These are phyloP conservation scores for Boletus patriciae DNA, from an alignment of 768 basidiomycete genomes.

Conservation along the genomic window DNA sequence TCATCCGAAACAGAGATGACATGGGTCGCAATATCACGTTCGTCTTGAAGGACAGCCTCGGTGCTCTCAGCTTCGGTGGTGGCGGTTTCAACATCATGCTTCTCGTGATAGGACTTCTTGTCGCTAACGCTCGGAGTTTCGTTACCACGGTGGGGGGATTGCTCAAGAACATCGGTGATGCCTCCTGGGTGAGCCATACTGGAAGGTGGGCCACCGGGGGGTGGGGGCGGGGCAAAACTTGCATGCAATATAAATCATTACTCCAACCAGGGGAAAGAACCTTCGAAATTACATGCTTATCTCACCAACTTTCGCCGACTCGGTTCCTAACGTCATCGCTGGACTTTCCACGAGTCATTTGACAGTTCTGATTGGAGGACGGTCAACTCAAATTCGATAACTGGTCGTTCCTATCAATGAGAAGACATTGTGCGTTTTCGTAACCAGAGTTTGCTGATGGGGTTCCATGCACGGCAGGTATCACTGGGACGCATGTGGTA, in stretches of 20 bases:
- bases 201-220: neutral
- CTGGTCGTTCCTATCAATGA: no score
- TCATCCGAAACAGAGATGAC: slow-evolving; percentile 43
- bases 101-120: slow-evolving; percentile 26
- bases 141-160: neutral
- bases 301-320: neutral
- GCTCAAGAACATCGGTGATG: slow-evolving; percentile 1
- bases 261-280: no score
- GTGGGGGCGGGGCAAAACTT: neutral
- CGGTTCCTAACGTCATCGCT: neutral
- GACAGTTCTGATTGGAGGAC: no score
- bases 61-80: slow-evolving; percentile 11
- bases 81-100: slow-evolving; percentile 37
- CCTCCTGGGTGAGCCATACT: slow-evolving; percentile 10
- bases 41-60: slow-evolving; percentile 36
- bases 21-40: slow-evolving; percentile 49
- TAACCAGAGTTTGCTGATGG: no score
- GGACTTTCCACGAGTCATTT: no score
- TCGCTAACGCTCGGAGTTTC: slow-evolving; percentile 12
- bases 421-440: no score
- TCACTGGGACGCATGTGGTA: neutral
- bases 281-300: neutral
- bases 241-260: neutral
- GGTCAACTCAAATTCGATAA: no score
- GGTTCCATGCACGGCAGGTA: neutral